Base-by-base conservation (phyloP, 371 early-diverging fungal genomes). In the Mucor lusitanicus region DNA sequence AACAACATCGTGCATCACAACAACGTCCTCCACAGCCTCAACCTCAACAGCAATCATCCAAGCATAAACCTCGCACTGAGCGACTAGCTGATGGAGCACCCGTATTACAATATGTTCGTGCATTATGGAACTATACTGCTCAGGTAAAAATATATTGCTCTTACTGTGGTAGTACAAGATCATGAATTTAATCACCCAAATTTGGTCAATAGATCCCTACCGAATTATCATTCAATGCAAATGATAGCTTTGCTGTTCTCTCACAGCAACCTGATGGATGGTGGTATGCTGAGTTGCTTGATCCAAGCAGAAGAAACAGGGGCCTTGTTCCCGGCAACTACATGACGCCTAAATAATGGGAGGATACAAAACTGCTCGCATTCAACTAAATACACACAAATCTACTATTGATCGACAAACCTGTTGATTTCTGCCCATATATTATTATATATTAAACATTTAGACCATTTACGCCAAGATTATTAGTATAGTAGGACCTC, bases 241-340 rank as follows among this genome's bases (percentile, higher is more conserved):
- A 73, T 15, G 77, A 77, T 19, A 53, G 42, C 2, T 69, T 77
- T 32, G 77, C 74, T 42, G 55, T 77, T 35, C 33, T 77, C 25
- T 67, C 60, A n/a, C 44, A 69, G 56, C 74, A 77, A 53, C 74
- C 71, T 11, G 77, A 77, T 53, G 74, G 74, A 28, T 77, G 77
- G 77, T 77, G 77, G 77, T 71, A 65, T 46, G 77, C 71, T 27
- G 77, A 77, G 44, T n/a, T 68, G 3, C 40, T 71, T 11, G 62
- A 70, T 44, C 65, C 66, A 39, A 33, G 50, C 7, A 61, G 44
- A 54, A 64, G 65, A 63, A 66, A 48, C 61, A 40, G 77, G 56
- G 77, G 77, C 11, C 71, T 77, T 44, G 64, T 77, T 30, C 77
- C 77, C 19, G 71, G 74, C 30, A 77, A 77, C 44, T 77, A 74